Percentiles rank a stretch among this genome's conserved stretches.
Evolutionary conservation across 176 grass and related monocot genomes (phyloP).

Genomic region (Stipa capillata): DNA sequence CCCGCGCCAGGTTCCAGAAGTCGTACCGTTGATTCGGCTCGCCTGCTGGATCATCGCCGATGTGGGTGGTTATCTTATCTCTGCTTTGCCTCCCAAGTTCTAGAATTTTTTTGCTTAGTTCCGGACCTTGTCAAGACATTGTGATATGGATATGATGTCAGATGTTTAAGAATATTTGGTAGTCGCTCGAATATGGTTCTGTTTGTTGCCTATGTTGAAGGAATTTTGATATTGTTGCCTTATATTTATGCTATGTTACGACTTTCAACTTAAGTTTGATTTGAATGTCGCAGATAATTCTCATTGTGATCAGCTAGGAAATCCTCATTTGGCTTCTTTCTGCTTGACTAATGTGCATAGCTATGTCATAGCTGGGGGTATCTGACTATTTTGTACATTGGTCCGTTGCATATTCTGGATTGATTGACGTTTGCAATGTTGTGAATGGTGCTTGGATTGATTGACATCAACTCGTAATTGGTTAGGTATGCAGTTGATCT

Average conservation of each 20-base stretch:
- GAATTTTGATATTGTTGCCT: not conserved
- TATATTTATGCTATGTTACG: not conserved
- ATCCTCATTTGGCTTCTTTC: not conserved
- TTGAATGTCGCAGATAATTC: too few relatives aligned
- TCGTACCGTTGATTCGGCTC: conserved; percentile 58
- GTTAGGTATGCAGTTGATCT: too few relatives aligned
- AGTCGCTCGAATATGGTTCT: not conserved
- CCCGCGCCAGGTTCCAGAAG: conserved; percentile 75
- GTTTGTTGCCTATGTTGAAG: not conserved
- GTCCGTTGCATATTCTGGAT: too few relatives aligned
- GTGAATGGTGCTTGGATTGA: too few relatives aligned
- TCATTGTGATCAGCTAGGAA: not conserved
- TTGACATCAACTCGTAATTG: too few relatives aligned
- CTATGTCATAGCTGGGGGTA: not conserved
- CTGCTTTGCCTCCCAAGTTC: not conserved
- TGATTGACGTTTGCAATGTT: too few relatives aligned
- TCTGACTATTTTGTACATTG: too few relatives aligned
- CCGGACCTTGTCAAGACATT: not conserved
- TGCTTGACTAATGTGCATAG: not conserved
- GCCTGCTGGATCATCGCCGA: not conserved
- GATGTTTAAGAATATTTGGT: not conserved
- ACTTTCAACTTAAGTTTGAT: too few relatives aligned
- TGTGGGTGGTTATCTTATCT: too few relatives aligned
- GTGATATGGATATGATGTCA: conserved; percentile 4
- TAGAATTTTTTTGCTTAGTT: not conserved